Conservation (phyloP, 371 early-diverging fungal species). For the Apophysomyces variabilis region DNA sequence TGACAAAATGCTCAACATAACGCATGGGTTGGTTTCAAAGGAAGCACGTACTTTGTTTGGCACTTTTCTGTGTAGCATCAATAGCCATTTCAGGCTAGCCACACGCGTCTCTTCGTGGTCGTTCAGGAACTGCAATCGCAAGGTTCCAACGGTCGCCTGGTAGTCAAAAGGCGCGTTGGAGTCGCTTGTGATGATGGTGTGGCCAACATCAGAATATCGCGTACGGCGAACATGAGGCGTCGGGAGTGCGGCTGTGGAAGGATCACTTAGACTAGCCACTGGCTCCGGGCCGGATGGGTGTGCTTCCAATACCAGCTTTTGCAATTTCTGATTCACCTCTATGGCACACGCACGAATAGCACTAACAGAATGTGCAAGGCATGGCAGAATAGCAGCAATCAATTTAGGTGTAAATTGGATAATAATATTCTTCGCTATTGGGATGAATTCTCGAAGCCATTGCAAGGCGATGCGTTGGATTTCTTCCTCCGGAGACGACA, state of each 20-base stretch:
- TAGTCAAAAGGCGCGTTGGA: conserved; percentile 74
- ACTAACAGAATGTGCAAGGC: conserved; percentile 74
- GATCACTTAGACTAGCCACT: conserved; percentile 31
- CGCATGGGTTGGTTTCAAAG: neutral
- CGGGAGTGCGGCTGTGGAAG: conserved; percentile 7
- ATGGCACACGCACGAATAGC: conserved; percentile 71
- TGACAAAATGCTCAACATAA: too few relatives aligned
- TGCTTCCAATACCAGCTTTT: conserved; percentile 68
- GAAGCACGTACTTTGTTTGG: conserved; percentile 62
- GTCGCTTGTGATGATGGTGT: neutral
- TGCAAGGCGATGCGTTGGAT: conserved; percentile 84
- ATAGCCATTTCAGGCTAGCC: conserved; percentile 88
- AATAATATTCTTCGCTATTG: conserved; percentile 76
- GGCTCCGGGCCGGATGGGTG: conserved; percentile 37
- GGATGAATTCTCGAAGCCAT: conserved; percentile 89
- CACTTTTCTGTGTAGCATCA: conserved; percentile 89
- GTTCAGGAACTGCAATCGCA: conserved; percentile 79
- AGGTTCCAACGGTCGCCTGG: conserved; percentile 71
- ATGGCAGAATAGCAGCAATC: conserved; percentile 79
- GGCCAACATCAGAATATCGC: conserved; percentile 5
- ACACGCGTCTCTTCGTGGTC: conserved; percentile 88
- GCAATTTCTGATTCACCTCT: conserved; percentile 77
- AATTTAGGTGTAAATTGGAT: conserved; percentile 78
- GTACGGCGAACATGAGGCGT: conserved; percentile 8
- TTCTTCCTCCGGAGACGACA: conserved; percentile 81